Evolutionary conservation across 176 grass and related monocot genomes (phyloP).

Genomic region (Aegilops sharonensis): DNA sequence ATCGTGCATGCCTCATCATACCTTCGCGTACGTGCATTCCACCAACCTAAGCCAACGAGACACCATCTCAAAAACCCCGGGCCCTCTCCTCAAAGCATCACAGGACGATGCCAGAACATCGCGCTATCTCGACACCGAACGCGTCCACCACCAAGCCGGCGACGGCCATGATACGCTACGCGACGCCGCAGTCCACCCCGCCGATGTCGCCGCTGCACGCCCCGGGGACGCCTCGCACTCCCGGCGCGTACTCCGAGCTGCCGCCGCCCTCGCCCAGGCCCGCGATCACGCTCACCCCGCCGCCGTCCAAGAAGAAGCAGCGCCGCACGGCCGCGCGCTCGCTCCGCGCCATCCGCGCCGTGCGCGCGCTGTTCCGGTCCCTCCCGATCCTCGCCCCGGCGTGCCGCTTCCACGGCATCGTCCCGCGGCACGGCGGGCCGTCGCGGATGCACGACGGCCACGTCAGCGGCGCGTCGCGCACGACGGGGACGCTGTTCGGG

Average conservation of each 20-base stretch:
- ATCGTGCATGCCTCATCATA: conserved; percentile 58
- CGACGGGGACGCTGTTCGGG: conserved; percentile 85
- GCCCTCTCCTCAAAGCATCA: neutral
- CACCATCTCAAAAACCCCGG: conserved; percentile 23
- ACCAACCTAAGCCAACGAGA: conserved; percentile 14
- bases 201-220: conserved; percentile 51
- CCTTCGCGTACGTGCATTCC: conserved; percentile 33
- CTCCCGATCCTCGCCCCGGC: conserved; percentile 76
- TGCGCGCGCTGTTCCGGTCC: conserved; percentile 81
- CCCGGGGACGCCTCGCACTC: conserved; percentile 48
- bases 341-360: conserved; percentile 53
- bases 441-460: conserved; percentile 49
- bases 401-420: conserved; percentile 64
- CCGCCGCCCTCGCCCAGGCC: conserved; percentile 45
- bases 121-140: conserved; percentile 2
- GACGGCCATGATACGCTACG: conserved; percentile 32
- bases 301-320: conserved; percentile 54
- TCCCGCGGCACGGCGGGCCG: conserved; percentile 37
- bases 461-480: conserved; percentile 63
- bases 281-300: conserved; percentile 63
- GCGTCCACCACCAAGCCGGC: neutral
- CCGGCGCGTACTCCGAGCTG: conserved; percentile 16
- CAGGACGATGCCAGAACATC: neutral
- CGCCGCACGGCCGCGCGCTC: conserved; percentile 38
- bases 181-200: conserved; percentile 50